Conservation (phyloP, 2,329 filamentous ascomycete genomes). For the Aureobasidium sp. region DNA sequence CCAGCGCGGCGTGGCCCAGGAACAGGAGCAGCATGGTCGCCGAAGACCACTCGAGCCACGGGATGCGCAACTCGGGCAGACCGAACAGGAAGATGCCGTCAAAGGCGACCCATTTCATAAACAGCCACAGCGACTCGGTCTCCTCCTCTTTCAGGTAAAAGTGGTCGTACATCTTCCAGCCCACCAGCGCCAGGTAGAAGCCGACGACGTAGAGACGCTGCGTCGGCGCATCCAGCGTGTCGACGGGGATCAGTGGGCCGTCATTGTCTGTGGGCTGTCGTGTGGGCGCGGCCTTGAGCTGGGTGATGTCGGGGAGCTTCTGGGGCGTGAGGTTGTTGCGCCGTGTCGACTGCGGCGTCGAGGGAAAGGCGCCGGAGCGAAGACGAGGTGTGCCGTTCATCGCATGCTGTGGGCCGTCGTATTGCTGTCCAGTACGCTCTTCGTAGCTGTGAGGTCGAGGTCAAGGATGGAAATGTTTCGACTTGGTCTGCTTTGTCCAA, state of each 20-base stretch:
- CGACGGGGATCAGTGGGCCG: conserved; percentile 67
- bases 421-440: not conserved
- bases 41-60: conserved; percentile 89
- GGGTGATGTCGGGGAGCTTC: conserved; percentile 26
- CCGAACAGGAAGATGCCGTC: conserved; percentile 83
- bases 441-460: not conserved
- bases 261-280: conserved; percentile 10
- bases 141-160: conserved; percentile 69
- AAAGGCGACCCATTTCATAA: conserved; percentile 86
- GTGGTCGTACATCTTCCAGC: conserved; percentile 85
- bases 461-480: not conserved
- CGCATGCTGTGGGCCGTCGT: conserved; percentile 39
- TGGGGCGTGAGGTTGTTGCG: conserved; percentile 21
- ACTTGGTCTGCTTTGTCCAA: not conserved
- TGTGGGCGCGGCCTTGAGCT: not conserved
- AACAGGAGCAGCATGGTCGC: conserved; percentile 63
- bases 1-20: conserved; percentile 59
- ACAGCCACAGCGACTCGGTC: conserved; percentile 77
- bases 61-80: conserved; percentile 79
- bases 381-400: conserved; percentile 79
- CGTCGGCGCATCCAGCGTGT: conserved; percentile 77
- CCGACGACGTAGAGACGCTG: conserved; percentile 80
- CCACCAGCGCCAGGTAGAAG: conserved; percentile 66
- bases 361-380: conserved; percentile 66
- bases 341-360: conserved; percentile 49